Conservation (phyloP, 768 basidiomycete genomes). For the Suillus cothurnatus region DNA sequence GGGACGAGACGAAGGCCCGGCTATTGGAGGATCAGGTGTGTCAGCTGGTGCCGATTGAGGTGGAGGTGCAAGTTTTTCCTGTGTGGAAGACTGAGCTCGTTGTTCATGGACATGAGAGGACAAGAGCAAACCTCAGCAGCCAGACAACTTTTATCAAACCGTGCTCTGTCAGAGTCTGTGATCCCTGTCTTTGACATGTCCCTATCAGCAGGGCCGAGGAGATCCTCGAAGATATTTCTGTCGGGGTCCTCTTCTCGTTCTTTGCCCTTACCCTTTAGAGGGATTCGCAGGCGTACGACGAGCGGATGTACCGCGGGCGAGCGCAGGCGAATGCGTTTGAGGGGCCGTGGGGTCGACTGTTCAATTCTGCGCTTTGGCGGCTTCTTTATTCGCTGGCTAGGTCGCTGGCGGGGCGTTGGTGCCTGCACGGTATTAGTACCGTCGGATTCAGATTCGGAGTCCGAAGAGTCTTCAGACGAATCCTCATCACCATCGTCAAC, state of each 20-base stretch:
- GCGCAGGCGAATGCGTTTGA: slow-evolving; percentile 47
- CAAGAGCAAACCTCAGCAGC: slow-evolving; percentile 66
- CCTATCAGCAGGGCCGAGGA: slow-evolving; percentile 67
- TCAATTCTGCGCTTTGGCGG: slow-evolving; percentile 27
- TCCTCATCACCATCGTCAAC: slow-evolving; percentile 33
- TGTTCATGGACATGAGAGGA: background rate
- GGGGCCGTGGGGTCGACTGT: slow-evolving; percentile 30
- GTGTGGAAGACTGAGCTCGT: slow-evolving; percentile 15
- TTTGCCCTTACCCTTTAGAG: slow-evolving; percentile 67
- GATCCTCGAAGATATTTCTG: slow-evolving; percentile 80
- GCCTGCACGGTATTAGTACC: slow-evolving; percentile 17
- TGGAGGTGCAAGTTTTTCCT: slow-evolving; percentile 55
- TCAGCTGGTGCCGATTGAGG: slow-evolving; percentile 36
- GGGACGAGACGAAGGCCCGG: slow-evolving; percentile 62
- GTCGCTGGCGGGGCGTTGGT: slow-evolving; percentile 16
- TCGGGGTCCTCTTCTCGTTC: slow-evolving; percentile 65
- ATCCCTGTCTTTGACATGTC: slow-evolving; percentile 74
- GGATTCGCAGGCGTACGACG: slow-evolving; percentile 55
- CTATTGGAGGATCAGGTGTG: slow-evolving; percentile 39
- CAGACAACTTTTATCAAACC: slow-evolving; percentile 73
- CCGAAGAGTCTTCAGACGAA: slow-evolving; percentile 26
- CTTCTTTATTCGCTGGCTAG: slow-evolving; percentile 31
- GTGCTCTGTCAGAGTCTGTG: slow-evolving; percentile 55
- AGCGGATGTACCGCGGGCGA: slow-evolving; percentile 36
- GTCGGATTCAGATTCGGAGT: slow-evolving; percentile 31